Base-by-base conservation (phyloP, 2,329 filamentous ascomycete species). In the Colletotrichum ledebouriae region DNA sequence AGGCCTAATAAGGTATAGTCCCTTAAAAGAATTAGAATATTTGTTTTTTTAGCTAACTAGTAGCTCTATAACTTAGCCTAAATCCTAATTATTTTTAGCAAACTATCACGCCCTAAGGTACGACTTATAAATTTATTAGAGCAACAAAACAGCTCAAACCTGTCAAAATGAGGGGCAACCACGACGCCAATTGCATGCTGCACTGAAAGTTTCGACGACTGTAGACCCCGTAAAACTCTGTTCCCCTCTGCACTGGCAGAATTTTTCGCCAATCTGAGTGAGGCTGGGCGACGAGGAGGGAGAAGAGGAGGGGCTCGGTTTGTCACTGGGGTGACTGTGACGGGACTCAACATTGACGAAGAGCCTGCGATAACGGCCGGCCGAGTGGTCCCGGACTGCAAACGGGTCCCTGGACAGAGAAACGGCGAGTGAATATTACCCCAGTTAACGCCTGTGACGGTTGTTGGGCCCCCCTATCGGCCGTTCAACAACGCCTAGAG, bases 351-450 rank as follows among this genome's bases (percentile, higher is more conserved):
- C 37, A 39, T 4, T 39, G 9, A 39, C 37, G 37, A 15, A 39
- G 47, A 68, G 62, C 41, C 47, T 56, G 66, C 66, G 66, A 69
- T 69, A 69, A 69, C 66, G 66, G 66, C 55, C 66, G 61, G 34
- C 29, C 22, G 49, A 60, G 66, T 69, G 66, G 56, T 60, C 49
- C 66, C 66, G 47, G 61, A 46, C 55, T 29, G 66, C 62, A 49
- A 52, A 61, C 47, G 37, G 59, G 47, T 29, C 59, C 49, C 47
- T 41, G 29, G 42, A 42, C 22, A 22, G 22, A 66, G 49, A 59
- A 25, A 59, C 66, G 15, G 55, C 37, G 20, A 56, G 56, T 29
- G 53, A 63, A 33, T 67, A 47, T 39, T 46, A 58, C 53, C 59
- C 52, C 44, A 53, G 55, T 65, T 60, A 66, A 62, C 56, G 66